These are phyloP conservation scores for Parathielavia appendiculata DNA, from an alignment of 495 filamentous ascomycete species.

Conservation along the genomic window DNA sequence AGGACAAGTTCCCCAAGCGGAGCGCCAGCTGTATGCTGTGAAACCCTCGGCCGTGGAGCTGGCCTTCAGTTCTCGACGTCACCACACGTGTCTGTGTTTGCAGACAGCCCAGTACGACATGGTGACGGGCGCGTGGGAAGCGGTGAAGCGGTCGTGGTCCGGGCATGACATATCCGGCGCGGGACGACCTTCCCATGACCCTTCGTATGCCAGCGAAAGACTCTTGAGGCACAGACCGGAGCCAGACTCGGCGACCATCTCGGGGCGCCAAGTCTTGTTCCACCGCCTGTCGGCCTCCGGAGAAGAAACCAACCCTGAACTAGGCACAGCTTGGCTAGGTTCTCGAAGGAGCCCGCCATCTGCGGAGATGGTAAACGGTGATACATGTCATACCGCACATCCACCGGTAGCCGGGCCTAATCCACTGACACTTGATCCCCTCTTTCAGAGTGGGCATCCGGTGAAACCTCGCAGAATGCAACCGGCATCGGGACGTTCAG, in stretches of 20 bases:
- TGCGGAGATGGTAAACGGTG: constrained; percentile 2
- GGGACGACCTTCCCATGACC: too few species aligned
- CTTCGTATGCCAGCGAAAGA: too few species aligned
- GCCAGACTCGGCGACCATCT: too few species aligned
- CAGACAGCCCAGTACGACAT: background rate
- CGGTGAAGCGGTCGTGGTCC: background rate
- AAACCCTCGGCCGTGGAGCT: background rate
- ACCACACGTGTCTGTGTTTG: constrained; percentile 14
- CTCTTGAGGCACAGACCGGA: too few species aligned
- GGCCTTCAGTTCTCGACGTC: background rate
- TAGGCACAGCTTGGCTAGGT: background rate
- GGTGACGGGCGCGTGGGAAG: background rate
- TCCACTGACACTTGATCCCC: background rate
- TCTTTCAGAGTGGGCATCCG: background rate
- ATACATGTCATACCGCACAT: constrained; percentile 4
- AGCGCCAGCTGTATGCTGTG: background rate
- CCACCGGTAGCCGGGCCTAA: background rate
- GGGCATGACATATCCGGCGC: background rate
- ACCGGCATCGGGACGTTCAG: background rate
- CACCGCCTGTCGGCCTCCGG: too few species aligned
- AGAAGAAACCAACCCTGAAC: background rate
- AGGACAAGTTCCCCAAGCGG: background rate
- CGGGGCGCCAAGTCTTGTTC: too few species aligned
- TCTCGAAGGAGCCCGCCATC: background rate
- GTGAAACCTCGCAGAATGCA: background rate